Conservation (phyloP, 129 eudicot genomes). For the Dittrichia graveolens region DNA sequence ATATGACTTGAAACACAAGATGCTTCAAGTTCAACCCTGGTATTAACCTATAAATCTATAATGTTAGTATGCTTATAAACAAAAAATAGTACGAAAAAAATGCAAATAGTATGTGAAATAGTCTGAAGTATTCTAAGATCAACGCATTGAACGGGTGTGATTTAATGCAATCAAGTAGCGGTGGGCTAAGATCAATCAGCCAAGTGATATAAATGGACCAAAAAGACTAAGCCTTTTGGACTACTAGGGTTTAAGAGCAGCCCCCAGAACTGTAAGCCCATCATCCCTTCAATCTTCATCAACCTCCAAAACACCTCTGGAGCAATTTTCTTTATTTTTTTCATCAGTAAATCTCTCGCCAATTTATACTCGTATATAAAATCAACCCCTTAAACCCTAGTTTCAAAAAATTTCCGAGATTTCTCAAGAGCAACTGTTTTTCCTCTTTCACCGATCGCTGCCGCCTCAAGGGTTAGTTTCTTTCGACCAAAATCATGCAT, state of each 20-base stretch:
- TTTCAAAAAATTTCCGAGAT: conserved; percentile 23
- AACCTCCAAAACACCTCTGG: conserved; percentile 27
- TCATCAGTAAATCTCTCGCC: not conserved
- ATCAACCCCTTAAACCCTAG: conserved; percentile 39
- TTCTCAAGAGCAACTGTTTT: conserved; percentile 31
- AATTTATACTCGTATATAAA: conserved; percentile 16
- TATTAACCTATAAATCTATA: no score
- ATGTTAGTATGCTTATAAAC: no score
- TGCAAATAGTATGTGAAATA: no score
- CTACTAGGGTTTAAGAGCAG: conserved; percentile 40
- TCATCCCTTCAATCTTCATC: conserved; percentile 30
- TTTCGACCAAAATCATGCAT: conserved; percentile 1
- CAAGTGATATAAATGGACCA: conserved; percentile 11
- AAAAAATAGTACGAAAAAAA: no score
- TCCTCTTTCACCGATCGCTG: conserved; percentile 30
- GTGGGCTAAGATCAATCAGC: not conserved
- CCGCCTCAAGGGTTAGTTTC: conserved; percentile 38
- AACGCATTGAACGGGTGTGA: conserved; percentile 15
- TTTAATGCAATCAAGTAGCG: not conserved
- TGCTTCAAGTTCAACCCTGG: no score
- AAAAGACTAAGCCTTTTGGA: conserved; percentile 10
- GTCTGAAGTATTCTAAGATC: not conserved
- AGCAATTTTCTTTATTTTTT: not conserved
- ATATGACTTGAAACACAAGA: no score
- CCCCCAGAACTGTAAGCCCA: conserved; percentile 33